Base-by-base conservation (phyloP, 2,329 filamentous ascomycete species). In the Shiraia bambusicola region DNA sequence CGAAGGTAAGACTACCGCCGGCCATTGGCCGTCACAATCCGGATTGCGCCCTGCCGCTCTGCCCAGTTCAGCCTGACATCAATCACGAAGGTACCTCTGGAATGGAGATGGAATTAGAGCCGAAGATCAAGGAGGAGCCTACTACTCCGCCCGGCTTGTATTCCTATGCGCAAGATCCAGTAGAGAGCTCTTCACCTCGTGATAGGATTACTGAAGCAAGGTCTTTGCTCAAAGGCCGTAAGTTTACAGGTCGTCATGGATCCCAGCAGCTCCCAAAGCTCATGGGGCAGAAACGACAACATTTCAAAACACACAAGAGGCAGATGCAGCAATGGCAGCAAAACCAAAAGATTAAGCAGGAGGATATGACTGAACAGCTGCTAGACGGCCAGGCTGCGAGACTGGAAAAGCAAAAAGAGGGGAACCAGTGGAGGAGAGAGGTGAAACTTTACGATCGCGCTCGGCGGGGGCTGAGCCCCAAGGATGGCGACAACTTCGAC, bases 11-110 rank as follows among this genome's bases (percentile, higher is more conserved):
- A 28, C 16, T 42, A 3, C 54, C 57, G 8, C 16, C 28, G 2
- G 13, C 13, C 7, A 41, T 49, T n/a, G 31, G 19, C 4, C 17
- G 36, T 7, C 44, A 52, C 35, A 28, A 49, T 17, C 28, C 19
- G 12, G 3, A 28, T 7, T 61, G 52, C 28, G 4, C 14, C 13
- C 33, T 59, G 27, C 40, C 42, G 14, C 35, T 55, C 1, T 59
- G 56, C 40, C 56, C 58, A 8, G 13, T 55, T 9, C 40, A 34
- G 2, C 17, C 38, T 14, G 9, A 12, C 11, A 10, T 8, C 2
- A 12, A 13, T 12, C 12, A 26, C 4, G 10, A 34, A 4, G 15
- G 34, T 9, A 31, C 17, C 31, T 17, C 9, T 10, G 10, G 4
- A 8, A 22, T 22, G 19, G 4, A 4, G 4, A 22, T 22, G 4